Evolutionary conservation across 805 yeast species (phyloP), one percentile per base, ranked within the genome.

Genomic region (Wickerhamomyces chaumierensis): DNA sequence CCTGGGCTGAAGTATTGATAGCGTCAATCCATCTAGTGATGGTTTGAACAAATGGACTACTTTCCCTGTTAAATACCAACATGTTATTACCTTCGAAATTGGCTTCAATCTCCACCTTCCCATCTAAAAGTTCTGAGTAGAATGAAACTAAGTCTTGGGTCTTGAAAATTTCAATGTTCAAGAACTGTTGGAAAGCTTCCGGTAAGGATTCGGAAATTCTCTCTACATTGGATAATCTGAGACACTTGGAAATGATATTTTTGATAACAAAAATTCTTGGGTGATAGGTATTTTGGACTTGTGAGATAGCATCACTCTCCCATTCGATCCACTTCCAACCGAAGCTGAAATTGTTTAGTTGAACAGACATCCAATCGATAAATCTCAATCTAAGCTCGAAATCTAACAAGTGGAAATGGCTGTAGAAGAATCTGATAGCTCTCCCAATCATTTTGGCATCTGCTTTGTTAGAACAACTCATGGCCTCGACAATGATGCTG

Each of bases 271-370:
- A 73, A 44, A 73, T 68, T 47, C 75, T 76, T 12, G 96, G 95
- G 53, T 84, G 88, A 51, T 73, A 76, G 14, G 53, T 50, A 21
- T 68, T 62, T 27, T 63, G 56, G 35, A 56, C 57, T n/a, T 55
- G 49, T 0, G 79, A 68, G 8, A 16, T 12, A 12, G 18, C 17
- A 49, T 78, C 83, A 3, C 58, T 61, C 20, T 70, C 74, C 98
- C 98, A 92, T 58, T 88, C 97, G 45, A 74, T 76, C 98, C 98
- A 92, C 55, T 87, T 86, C 99, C 99, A 92, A 29, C 88, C 84
- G 61, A 85, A 92, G 41, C 82, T 87, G 58, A 90, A 92, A 56
- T 90, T 92, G 51, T 94, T 82, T 57, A 92, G 73, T 60, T 92
- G 98, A 40, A 84, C 79, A 1, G 94, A 71, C 66, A 94, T 79